Evolutionary conservation across 352 stramenopile species (phyloP), one percentile per base, ranked within the genome.

Genomic region (Pythium graminicola): DNA sequence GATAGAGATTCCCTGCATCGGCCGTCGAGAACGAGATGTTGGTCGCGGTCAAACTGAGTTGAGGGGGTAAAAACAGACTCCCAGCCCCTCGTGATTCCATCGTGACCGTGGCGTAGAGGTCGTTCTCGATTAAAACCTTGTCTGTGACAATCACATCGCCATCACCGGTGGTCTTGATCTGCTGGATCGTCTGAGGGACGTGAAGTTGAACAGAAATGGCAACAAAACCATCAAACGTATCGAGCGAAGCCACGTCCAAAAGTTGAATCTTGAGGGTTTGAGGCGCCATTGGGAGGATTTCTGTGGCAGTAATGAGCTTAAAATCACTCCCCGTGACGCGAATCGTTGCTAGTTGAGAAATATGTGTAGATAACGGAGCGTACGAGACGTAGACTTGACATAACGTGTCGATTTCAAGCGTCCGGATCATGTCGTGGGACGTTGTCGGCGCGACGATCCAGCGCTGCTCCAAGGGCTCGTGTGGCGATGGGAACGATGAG

Each of bases 281-380:
- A 2, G 28, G 8, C 2, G 24, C 36, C 16, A 36, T 14, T 6
- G 17, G 24, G 14, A 46, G 7, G 8, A 56, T 39, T 17, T 56
- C 49, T 19, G 28, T 39, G 5, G 49, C 39, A n/a, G 49, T 56
- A 28, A 56, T 56, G 35, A 56, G 49, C 35, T 56, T 56, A 27
- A 56, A 56, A 13, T 56, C 49, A 28, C 49, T 56, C 2, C 49
- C 49, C 3, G 49, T 41, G 36, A 56, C 49, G 7, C 27, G 10
- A 16, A 56, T 39, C 2, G 49, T 48, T 10, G 39, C 36, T 8
- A 48, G 35, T 14, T 27, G 23, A 14, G 35, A 6, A 20, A 20
- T 24, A 9, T 10, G 13, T 19, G 46, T 24, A 13, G 19, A 6
- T 31, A 29, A 20, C 23, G 24, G 17, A 16, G 16, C 23, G 49